Evolutionary conservation across 2,329 filamentous ascomycete genomes (phyloP).

Genomic region (Thielaviopsis musarum): DNA sequence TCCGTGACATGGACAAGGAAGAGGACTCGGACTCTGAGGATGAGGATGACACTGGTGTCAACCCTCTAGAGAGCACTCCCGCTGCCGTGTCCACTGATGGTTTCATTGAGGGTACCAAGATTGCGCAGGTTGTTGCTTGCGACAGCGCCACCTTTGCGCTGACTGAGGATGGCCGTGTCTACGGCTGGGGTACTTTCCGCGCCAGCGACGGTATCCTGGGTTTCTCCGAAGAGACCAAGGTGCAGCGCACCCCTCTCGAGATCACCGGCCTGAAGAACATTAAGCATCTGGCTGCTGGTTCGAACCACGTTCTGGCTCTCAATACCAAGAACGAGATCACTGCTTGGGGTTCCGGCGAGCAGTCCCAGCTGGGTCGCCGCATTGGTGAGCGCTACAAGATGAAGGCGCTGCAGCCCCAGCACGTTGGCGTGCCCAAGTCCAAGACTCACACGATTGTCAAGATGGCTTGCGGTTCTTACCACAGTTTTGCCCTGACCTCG

Average conservation of each 20-base stretch:
- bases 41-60: slow-evolving; percentile 48
- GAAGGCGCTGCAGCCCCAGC: slow-evolving; percentile 41
- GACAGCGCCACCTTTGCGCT: slow-evolving; percentile 64
- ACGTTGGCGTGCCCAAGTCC: slow-evolving; percentile 39
- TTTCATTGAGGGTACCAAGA: slow-evolving; percentile 45
- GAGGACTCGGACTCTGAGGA: slow-evolving; percentile 38
- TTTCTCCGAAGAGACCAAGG: slow-evolving; percentile 36
- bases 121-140: slow-evolving; percentile 47
- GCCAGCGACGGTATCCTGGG: slow-evolving; percentile 47
- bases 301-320: slow-evolving; percentile 55
- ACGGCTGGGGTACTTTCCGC: slow-evolving; percentile 73
- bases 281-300: slow-evolving; percentile 44
- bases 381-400: slow-evolving; percentile 47
- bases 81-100: slow-evolving; percentile 38
- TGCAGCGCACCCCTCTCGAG: slow-evolving; percentile 33
- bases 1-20: slow-evolving; percentile 37
- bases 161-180: slow-evolving; percentile 58
- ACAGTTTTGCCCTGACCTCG: slow-evolving; percentile 63
- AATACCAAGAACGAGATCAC: slow-evolving; percentile 47
- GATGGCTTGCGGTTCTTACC: slow-evolving; percentile 53
- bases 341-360: slow-evolving; percentile 58
- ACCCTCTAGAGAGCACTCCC: slow-evolving; percentile 56
- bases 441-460: slow-evolving; percentile 26
- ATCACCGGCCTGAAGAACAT: slow-evolving; percentile 51
- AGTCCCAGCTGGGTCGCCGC: slow-evolving; percentile 44